Percentiles rank a stretch among this genome's conserved stretches.
Conservation (phyloP, 495 filamentous ascomycete genomes). For the Darksidea phi region DNA sequence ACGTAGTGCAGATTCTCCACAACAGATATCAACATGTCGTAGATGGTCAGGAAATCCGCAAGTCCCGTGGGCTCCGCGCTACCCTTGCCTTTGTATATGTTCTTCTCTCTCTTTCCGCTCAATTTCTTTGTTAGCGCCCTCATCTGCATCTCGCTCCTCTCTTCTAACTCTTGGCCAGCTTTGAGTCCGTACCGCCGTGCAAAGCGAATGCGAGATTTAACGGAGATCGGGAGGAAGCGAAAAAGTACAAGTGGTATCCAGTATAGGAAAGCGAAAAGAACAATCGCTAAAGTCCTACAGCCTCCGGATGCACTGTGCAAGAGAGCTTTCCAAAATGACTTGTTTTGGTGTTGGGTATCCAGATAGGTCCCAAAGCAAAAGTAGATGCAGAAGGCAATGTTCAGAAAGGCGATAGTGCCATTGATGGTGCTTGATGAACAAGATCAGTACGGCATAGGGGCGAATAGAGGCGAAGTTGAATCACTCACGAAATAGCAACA, state of each 20-base stretch:
- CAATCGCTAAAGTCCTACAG: conserved; percentile 4
- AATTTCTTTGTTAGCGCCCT: background rate
- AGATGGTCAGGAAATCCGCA: conserved; percentile 28
- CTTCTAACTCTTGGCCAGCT: background rate
- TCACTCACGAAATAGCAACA: conserved; percentile 9
- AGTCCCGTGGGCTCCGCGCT: background rate
- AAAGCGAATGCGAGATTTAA: conserved; percentile 21
- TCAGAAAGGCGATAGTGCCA: background rate
- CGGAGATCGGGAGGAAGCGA: conserved; percentile 17
- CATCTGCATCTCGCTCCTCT: background rate
- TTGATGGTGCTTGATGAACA: background rate
- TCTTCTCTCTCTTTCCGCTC: background rate
- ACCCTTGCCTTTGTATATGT: background rate
- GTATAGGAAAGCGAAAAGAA: conserved; percentile 6
- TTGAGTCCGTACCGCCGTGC: conserved; percentile 21
- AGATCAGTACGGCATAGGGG: conserved; percentile 13
- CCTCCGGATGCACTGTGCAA: conserved; percentile 10
- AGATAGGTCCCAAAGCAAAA: background rate
- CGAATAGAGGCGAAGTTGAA: conserved; percentile 1
- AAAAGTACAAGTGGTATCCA: conserved; percentile 11
- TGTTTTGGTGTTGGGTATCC: background rate
- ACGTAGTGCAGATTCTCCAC: conserved; percentile 26
- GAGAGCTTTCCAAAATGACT: background rate
- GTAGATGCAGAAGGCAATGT: conserved; percentile 10
- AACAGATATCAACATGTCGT: conserved; percentile 32